phyloP scores from a whole-genome alignment of 2,329 filamentous ascomycete species.

The Ophiostoma montium region DNA sequence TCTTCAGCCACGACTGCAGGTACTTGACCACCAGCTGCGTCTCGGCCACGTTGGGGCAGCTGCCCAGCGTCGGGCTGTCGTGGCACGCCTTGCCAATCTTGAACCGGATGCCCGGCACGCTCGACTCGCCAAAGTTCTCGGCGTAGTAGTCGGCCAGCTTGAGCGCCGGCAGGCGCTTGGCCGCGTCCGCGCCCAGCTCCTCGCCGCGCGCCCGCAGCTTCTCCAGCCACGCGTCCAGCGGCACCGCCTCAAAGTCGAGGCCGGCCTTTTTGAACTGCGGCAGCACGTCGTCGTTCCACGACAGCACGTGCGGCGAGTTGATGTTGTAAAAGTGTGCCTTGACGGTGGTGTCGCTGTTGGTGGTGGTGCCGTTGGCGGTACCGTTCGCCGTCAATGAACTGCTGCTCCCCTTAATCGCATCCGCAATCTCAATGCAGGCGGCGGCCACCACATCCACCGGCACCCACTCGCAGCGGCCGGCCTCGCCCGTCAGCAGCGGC shows the following conservation, averaged over 20 bases:
- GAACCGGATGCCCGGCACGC: slow-evolving; percentile 6
- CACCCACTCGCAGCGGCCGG: slow-evolving; percentile 24
- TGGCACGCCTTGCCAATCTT: slow-evolving; percentile 4
- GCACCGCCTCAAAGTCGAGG: slow-evolving; percentile 31
- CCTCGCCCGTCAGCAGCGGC: slow-evolving; percentile 28
- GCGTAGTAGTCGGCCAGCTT: slow-evolving; percentile 12
- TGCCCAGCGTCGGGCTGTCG: slow-evolving; percentile 7
- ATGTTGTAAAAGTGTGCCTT: slow-evolving; percentile 30
- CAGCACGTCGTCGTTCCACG: slow-evolving; percentile 36
- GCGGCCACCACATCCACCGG: slow-evolving; percentile 31
- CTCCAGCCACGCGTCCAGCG: slow-evolving; percentile 23
- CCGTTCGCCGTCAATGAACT: not conserved
- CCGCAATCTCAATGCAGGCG: slow-evolving; percentile 23
- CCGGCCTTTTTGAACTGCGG: slow-evolving; percentile 30
- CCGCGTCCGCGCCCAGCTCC: slow-evolving; percentile 4
- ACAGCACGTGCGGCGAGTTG: slow-evolving; percentile 30
- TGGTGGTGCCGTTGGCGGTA: slow-evolving; percentile 12
- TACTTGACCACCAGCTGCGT: slow-evolving; percentile 9
- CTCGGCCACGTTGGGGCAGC: slow-evolving; percentile 7
- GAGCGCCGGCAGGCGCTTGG: slow-evolving; percentile 8
- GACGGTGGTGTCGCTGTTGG: not conserved
- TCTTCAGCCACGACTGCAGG: slow-evolving; percentile 7
- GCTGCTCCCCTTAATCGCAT: not conserved
- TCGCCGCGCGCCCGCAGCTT: slow-evolving; percentile 5
- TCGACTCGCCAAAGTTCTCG: slow-evolving; percentile 1